Evolutionary conservation across 2,329 filamentous ascomycete species (phyloP).

Genomic region (Aspergillus jensenii): DNA sequence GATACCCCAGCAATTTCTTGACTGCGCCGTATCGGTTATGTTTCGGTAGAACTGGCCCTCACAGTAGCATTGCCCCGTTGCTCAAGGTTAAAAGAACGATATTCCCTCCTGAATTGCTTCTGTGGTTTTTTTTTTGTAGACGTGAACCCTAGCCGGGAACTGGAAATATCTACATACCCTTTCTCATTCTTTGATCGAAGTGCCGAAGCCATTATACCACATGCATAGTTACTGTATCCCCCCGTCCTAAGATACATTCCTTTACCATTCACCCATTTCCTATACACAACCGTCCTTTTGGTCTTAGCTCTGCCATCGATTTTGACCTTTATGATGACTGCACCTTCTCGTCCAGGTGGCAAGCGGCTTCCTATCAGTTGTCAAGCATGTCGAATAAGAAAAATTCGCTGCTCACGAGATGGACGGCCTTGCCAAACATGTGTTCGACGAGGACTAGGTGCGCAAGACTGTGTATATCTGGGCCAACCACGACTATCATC

Average conservation of each 20-base stretch:
- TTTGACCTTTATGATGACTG: conserved; percentile 21
- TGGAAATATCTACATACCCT: background rate
- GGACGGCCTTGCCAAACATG: conserved; percentile 42
- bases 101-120: background rate
- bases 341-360: conserved; percentile 27
- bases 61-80: background rate
- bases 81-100: background rate
- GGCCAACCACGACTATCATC: conserved; percentile 34
- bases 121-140: background rate
- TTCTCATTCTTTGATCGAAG: background rate
- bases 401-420: conserved; percentile 42
- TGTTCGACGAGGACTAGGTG: conserved; percentile 37
- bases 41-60: background rate
- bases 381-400: conserved; percentile 41
- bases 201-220: background rate
- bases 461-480: conserved; percentile 39
- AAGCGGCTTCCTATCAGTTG: conserved; percentile 42
- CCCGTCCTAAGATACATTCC: background rate
- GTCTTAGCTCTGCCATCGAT: background rate
- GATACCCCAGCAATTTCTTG: background rate
- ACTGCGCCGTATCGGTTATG: background rate
- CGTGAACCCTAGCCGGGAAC: background rate
- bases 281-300: background rate
- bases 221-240: background rate
- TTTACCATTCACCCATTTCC: background rate